Evolutionary conservation across 2,329 filamentous ascomycete genomes (phyloP), one percentile per base, ranked within the genome.

Genomic region (Akanthomyces lecanii): DNA sequence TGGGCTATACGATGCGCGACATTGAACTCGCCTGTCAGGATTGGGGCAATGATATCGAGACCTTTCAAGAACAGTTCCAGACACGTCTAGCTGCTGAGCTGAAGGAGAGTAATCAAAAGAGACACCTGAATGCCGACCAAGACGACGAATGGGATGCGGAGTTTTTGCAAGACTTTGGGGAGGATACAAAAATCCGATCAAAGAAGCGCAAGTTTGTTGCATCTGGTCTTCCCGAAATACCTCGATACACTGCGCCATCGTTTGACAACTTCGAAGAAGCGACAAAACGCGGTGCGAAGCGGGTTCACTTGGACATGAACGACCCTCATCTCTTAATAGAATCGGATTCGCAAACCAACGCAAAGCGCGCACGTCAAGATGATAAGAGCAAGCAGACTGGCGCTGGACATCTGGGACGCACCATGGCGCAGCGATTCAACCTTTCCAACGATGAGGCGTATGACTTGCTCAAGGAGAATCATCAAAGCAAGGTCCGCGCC

Each of bases 401-500:
- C 8, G 89, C 85, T 63, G 86, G 87, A 18, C 89, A 87, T 57
- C 78, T 92, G 48, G 86, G 88, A 3, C 89, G 89, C 61, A 87
- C 91, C 62, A 83, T 97, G 42, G 85, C 85, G 44, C 85, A 89
- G 68, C 88, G 94, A 48, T 99, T 97, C 81, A 98, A 98, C 72
- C 90, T 96, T 64, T 97, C 93, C 36, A 98, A 98, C 66, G 95
- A 99, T 71, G 90, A 95, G 64, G 93, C 93, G 1, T 99, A 99
- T 74, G 93, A 98, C 71, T 86, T 92, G 65, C 84, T 99, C 51
- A 98, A 98, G 76, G 92, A 97, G 75, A 98, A 97, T 71, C 93
- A 96, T 71, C 92, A 96, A 77, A 92, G 91, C 81, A 98, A 97
- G 76, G 91, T 99, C 65, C 88, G 95, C 68, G 95, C 92, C 59